phyloP scores from a whole-genome alignment of 768 basidiomycete genomes.

The Chalciporus sphaerocephalus region DNA sequence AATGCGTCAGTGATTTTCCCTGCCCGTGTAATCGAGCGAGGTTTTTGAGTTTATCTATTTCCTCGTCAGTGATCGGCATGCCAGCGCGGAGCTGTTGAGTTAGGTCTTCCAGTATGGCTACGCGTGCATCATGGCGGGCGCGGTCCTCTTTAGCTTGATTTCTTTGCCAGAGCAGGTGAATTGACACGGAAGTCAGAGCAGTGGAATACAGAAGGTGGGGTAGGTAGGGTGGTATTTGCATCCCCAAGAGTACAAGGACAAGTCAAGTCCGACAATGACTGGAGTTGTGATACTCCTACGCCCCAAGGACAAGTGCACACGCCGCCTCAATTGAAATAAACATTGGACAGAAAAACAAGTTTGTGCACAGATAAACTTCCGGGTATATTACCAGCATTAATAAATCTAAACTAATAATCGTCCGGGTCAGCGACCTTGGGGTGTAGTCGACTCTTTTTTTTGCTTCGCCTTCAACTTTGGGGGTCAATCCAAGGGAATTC shows the following conservation, averaged over 20 bases:
- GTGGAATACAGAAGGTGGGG: slow-evolving; percentile 64
- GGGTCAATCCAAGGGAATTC: slow-evolving; percentile 5
- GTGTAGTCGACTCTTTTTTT: neutral
- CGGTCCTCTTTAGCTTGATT: slow-evolving; percentile 49
- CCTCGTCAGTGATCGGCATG: slow-evolving; percentile 42
- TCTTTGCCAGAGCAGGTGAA: slow-evolving; percentile 58
- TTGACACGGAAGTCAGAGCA: slow-evolving; percentile 61
- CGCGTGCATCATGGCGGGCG: slow-evolving; percentile 50
- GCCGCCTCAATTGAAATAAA: too few relatives aligned
- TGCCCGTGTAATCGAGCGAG: slow-evolving; percentile 43
- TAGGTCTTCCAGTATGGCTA: slow-evolving; percentile 61
- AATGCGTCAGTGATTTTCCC: slow-evolving; percentile 10
- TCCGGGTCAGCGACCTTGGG: neutral
- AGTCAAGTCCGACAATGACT: neutral
- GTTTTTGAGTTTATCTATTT: slow-evolving; percentile 50
- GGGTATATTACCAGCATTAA: neutral
- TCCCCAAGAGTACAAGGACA: neutral
- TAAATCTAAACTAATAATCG: neutral
- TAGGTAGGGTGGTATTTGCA: slow-evolving; percentile 41
- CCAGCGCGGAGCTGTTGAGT: slow-evolving; percentile 48
- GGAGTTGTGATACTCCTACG: neutral
- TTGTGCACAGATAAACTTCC: neutral
- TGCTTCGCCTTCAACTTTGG: slow-evolving; percentile 16
- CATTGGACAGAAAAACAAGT: neutral
- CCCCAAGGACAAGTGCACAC: neutral